phyloP scores from a whole-genome alignment of 306 rosid species.

The Chamaecrista fasciculata region DNA sequence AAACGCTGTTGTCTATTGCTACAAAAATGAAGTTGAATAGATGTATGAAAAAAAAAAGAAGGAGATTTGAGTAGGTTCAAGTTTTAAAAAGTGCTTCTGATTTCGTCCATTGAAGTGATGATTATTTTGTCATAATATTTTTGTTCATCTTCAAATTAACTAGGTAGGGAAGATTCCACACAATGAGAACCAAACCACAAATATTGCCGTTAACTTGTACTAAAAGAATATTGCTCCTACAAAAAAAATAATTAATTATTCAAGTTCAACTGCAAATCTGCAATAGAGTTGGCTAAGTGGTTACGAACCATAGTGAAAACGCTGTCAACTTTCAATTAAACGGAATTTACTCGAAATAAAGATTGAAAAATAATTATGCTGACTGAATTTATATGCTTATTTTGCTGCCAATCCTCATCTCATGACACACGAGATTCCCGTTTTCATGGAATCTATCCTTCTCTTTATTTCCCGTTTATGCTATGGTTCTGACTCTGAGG shows the following conservation, averaged over 20 bases:
- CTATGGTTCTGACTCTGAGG: constrained; percentile 19
- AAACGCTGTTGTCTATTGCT: background rate
- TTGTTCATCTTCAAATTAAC: background rate
- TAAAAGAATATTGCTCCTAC: too few relatives aligned
- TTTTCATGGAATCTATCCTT: background rate
- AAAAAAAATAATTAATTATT: too few relatives aligned
- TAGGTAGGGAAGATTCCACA: too few relatives aligned
- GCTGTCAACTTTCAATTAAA: background rate
- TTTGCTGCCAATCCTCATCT: background rate
- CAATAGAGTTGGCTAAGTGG: background rate
- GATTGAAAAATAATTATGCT: background rate
- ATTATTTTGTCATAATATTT: background rate
- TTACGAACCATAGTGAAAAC: background rate
- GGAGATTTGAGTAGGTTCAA: background rate
- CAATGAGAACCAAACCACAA: too few relatives aligned
- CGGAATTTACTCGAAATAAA: background rate
- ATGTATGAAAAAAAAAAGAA: background rate
- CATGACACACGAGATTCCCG: constrained; percentile 4
- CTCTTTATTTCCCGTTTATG: background rate
- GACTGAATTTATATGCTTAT: background rate
- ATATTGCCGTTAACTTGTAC: too few relatives aligned
- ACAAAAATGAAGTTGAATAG: background rate
- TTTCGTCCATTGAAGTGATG: background rate
- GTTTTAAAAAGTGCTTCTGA: background rate
- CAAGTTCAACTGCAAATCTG: background rate